These are phyloP conservation scores for Astrocystis sublimbata DNA, from an alignment of 495 filamentous ascomycete species.

Conservation along the genomic window DNA sequence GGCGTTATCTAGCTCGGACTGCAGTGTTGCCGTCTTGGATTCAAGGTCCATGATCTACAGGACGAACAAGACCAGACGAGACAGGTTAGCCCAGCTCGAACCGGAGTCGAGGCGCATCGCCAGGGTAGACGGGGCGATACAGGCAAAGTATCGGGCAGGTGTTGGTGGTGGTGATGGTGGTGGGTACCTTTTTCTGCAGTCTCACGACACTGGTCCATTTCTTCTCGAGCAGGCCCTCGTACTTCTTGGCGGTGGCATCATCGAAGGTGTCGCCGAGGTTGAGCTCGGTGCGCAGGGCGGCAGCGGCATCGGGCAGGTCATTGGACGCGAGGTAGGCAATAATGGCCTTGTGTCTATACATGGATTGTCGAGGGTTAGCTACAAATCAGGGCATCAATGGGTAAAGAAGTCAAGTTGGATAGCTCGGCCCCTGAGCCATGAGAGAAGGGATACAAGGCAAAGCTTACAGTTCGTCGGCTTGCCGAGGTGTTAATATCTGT, in stretches of 20 bases:
- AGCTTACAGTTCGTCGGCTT: slow-evolving; percentile 86
- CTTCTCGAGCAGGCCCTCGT: slow-evolving; percentile 86
- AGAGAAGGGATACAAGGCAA: neutral
- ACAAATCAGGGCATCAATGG: neutral
- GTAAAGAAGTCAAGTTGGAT: too few relatives aligned
- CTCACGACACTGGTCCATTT: slow-evolving; percentile 95
- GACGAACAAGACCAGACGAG: slow-evolving; percentile 4
- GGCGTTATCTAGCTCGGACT: slow-evolving; percentile 78
- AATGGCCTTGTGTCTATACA: slow-evolving; percentile 74
- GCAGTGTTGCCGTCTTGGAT: slow-evolving; percentile 64
- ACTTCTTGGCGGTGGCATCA: slow-evolving; percentile 76
- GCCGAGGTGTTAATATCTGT: slow-evolving; percentile 72
- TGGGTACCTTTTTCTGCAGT: slow-evolving; percentile 80
- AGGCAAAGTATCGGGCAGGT: slow-evolving; percentile 1
- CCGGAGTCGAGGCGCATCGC: neutral
- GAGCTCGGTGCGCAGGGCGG: slow-evolving; percentile 66
- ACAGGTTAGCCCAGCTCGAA: slow-evolving; percentile 9
- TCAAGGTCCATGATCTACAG: slow-evolving; percentile 92
- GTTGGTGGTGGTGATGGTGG: neutral
- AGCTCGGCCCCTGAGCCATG: too few relatives aligned
- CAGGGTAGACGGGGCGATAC: neutral
- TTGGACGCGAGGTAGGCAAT: slow-evolving; percentile 82
- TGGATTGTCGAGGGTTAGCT: slow-evolving; percentile 8
- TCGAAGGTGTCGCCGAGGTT: slow-evolving; percentile 71
- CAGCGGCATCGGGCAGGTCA: slow-evolving; percentile 65